Evolutionary conservation across 345 rosid species (phyloP).

Genomic region (Dipteronia sinensis): DNA sequence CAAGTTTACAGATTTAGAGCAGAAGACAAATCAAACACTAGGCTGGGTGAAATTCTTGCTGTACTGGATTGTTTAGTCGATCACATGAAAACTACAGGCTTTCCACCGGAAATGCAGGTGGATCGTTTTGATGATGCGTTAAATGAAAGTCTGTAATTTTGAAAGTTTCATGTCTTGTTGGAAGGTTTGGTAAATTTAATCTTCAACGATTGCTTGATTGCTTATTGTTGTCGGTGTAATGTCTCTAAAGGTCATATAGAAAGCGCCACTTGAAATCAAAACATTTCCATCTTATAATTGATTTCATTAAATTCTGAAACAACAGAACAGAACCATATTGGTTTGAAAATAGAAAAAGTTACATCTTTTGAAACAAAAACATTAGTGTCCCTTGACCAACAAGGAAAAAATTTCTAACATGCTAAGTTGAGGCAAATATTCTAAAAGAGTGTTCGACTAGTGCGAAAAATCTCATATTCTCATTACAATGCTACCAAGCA

Average conservation of each 20-base stretch:
- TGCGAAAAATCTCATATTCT: not conserved
- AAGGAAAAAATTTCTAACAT: no score
- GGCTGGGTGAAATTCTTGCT: conserved; percentile 39
- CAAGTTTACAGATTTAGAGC: conserved; percentile 65
- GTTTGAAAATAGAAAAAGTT: not conserved
- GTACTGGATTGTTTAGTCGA: conserved; percentile 53
- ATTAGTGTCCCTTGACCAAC: no score
- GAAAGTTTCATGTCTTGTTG: not conserved
- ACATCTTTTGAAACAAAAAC: not conserved
- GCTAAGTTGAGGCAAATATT: not conserved
- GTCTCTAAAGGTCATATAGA: not conserved
- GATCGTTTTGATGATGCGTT: conserved; percentile 20
- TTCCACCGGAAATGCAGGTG: conserved; percentile 26
- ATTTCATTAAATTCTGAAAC: not conserved
- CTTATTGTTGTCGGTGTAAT: not conserved
- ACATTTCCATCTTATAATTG: not conserved
- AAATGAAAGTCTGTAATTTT: not conserved
- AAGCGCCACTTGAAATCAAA: not conserved
- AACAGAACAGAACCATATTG: not conserved
- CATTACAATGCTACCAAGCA: not conserved
- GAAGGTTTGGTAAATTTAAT: not conserved
- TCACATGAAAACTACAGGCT: conserved; percentile 46
- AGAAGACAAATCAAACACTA: conserved; percentile 55
- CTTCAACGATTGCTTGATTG: not conserved
- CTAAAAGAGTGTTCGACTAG: not conserved